These are phyloP conservation scores for Allomyces macrogynus DNA, from an alignment of 192 early-diverging fungal genomes.

Conservation along the genomic window DNA sequence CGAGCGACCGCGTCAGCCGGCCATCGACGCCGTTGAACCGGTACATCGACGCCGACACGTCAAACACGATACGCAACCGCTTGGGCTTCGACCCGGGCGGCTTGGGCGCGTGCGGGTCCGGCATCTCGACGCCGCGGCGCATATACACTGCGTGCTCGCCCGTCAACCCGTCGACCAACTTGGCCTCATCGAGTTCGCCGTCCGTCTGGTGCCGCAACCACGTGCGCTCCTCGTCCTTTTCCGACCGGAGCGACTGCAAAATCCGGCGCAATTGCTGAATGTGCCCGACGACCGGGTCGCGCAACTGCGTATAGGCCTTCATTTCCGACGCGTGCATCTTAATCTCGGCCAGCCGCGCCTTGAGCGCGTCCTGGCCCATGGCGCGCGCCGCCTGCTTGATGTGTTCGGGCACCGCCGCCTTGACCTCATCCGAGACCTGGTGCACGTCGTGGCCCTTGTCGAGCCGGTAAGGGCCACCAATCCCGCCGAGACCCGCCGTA, in stretches of 20 bases:
- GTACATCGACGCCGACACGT: constrained; percentile 22
- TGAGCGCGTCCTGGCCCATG: constrained; percentile 18
- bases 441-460: constrained; percentile 18
- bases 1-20: constrained; percentile 16
- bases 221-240: constrained; percentile 25
- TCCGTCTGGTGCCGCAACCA: constrained; percentile 26
- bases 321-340: constrained; percentile 22
- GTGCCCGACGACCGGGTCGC: constrained; percentile 16
- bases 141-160: constrained; percentile 28
- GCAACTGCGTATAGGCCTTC: constrained; percentile 12
- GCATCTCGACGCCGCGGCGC: constrained; percentile 19
- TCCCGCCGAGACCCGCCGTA: constrained; percentile 24
- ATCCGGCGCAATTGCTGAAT: constrained; percentile 21
- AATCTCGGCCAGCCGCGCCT: constrained; percentile 19
- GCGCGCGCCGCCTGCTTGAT: constrained; percentile 16
- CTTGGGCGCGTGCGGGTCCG: background rate
- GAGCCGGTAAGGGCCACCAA: constrained; percentile 22
- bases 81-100: constrained; percentile 19
- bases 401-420: constrained; percentile 17
- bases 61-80: constrained; percentile 24
- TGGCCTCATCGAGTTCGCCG: constrained; percentile 29
- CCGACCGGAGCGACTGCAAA: constrained; percentile 18
- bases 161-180: constrained; percentile 20
- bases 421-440: constrained; percentile 20
- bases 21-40: constrained; percentile 19